Conservation (phyloP, 495 filamentous ascomycete species). For the Talaromyces nanjingensis region DNA sequence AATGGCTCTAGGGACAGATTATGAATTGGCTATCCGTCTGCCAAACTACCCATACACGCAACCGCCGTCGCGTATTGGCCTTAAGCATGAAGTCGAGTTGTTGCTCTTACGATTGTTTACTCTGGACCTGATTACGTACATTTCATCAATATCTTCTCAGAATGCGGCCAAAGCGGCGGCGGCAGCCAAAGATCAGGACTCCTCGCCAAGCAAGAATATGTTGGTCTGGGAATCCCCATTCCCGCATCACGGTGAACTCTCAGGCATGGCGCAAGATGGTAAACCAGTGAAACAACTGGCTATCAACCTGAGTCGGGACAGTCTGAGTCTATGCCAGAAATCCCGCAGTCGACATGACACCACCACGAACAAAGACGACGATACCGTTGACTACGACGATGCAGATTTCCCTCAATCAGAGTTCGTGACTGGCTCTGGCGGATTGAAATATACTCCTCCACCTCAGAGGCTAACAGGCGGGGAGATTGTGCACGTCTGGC, state of each 20-base stretch:
- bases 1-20: conserved; percentile 36
- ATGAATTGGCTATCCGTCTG: conserved; percentile 34
- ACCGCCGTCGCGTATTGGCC: conserved; percentile 27
- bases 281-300: conserved; percentile 30
- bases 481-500: background rate
- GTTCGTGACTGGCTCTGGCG: background rate
- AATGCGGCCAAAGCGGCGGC: background rate
- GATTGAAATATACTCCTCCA: conserved; percentile 5
- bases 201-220: background rate
- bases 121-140: conserved; percentile 29
- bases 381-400: background rate
- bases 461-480: background rate
- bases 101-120: conserved; percentile 31
- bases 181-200: no score
- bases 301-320: conserved; percentile 25
- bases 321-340: conserved; percentile 19
- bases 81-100: conserved; percentile 31
- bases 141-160: conserved; percentile 18
- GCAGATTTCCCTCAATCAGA: background rate
- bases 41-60: conserved; percentile 27
- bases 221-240: conserved; percentile 28
- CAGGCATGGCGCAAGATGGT: conserved; percentile 14
- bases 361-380: background rate
- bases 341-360: background rate
- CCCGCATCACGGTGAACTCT: conserved; percentile 37